phyloP scores from a whole-genome alignment of 1,139 yeast genomes.

The Candida sp. region DNA sequence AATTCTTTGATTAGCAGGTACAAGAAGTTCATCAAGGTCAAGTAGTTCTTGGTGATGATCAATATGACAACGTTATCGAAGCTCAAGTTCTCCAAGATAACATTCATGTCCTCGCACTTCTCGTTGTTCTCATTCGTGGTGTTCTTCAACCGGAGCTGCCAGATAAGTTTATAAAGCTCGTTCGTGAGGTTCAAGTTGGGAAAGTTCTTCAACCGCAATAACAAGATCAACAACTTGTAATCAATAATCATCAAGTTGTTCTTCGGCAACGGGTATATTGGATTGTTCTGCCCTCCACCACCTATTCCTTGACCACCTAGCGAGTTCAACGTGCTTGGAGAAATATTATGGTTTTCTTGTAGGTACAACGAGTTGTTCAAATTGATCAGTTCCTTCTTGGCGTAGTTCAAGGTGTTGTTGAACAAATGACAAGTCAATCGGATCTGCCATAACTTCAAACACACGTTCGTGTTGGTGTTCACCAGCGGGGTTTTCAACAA shows the following conservation, averaged over 20 bases:
- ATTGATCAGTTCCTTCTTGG: conserved; percentile 42
- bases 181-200: conserved; percentile 41
- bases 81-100: conserved; percentile 31
- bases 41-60: conserved; percentile 33
- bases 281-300: conserved; percentile 10
- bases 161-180: conserved; percentile 44
- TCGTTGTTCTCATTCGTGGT: neutral
- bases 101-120: neutral
- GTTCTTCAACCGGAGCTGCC: conserved; percentile 35
- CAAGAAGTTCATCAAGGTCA: conserved; percentile 31
- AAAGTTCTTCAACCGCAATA: conserved; percentile 40
- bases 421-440: conserved; percentile 37
- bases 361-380: conserved; percentile 41
- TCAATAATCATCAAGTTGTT: conserved; percentile 26
- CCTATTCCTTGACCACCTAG: neutral
- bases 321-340: conserved; percentile 7
- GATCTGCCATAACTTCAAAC: conserved; percentile 40
- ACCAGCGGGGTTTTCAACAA: conserved; percentile 15
- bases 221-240: conserved; percentile 26
- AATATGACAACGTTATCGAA: conserved; percentile 38
- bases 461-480: conserved; percentile 9
- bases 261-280: conserved; percentile 41
- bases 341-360: conserved; percentile 28
- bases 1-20: conserved; percentile 23
- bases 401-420: conserved; percentile 30